Base-by-base conservation (phyloP, 306 rosid genomes). In the Trichosanthes cucumerina region DNA sequence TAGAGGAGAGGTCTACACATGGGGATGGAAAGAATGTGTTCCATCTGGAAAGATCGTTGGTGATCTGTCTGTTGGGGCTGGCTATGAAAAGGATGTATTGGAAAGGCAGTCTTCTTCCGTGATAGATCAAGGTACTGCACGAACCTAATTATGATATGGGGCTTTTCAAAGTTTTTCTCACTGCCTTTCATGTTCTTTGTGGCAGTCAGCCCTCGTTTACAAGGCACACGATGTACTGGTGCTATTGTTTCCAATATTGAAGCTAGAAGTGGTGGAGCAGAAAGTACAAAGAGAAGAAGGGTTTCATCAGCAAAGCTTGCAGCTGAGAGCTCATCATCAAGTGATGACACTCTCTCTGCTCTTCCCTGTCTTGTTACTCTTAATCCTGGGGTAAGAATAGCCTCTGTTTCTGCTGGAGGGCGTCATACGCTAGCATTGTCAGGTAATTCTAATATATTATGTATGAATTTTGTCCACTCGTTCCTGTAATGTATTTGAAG, bases 21-120 rank as follows among this genome's bases (percentile, higher is more conserved):
- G 98, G 98, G 98, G 98, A 73, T 93, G 98, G 98, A 93, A 88
- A 84, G 98, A 93, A 87, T 93, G 98, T 86, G 86, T 93, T 87
- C 98, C 98, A 23, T 89, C 98, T 68, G 98, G 98, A 56, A 93
- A 87, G 88, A 86, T 92, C 79, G 66, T 90, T 80, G 91, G 88
- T 11, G 94, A 90, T 78, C 78, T 87, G 70, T 78, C 78, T 53
- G 21, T 78, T 41, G 91, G 83, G 52, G 65, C 77, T 79, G 88
- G 85, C 80, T 70, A 77, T n/a, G 96, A 87, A 81, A 93, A 80
- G 81, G 91, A 88, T 81, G 85, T 78, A 62, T 70, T 78, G n/a
- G 96, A 90, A 72, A 82, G 85, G 86, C 93, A 89, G 79, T 75
- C 75, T 83, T 84, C 91, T 76, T 88, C 84, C 59, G 33, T 88